Evolutionary conservation across 2,329 filamentous ascomycete species (phyloP), one percentile per base, ranked within the genome.

Genomic region (Chrysoporthe austroafricana): DNA sequence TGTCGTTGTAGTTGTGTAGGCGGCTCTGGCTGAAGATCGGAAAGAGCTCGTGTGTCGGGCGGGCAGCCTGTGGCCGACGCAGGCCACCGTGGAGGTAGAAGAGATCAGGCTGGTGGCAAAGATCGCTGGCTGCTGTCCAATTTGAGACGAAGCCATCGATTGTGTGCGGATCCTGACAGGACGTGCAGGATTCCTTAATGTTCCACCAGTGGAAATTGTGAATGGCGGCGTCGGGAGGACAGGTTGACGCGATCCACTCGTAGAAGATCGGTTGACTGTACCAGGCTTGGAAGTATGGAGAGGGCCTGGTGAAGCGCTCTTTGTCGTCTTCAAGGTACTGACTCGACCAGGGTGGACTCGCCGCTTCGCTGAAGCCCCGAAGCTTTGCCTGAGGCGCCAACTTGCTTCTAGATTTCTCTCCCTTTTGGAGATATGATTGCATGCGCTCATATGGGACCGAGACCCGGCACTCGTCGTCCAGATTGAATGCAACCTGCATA

Each of bases 401-500:
- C 3, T 39, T 42, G 7, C n/a, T n/a, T n/a, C 39, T 26, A 18
- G 57, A 60, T 7, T 60, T 60, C 21, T 44, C 57, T 13, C 57
- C 57, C 4, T 60, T 39, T 21, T 42, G 16, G 9, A 60, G 36
- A 21, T 60, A 60, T 16, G 57, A 39, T 5, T 60, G 57, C 57
- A 60, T 60, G 34, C 39, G 57, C 9, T 44, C 57, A 43, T 60
- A 60, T 43, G 57, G 57, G 4, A 60, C 57, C 11, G 57, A 60
- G 57, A 60, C 57, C n/a, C 57, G 57, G 13, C 57, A 60, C 39
- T 60, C 57, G 57, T 60, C 57, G 57, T 60, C 57, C 5, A 60
- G 57, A 14, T 60, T 60, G 57, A 60, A 60, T 21, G 57, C 57
- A 16, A 60, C 57, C 57, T 60, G 57, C 57, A 60, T 59, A 43